These are phyloP conservation scores for Ammopiptanthus mongolicus DNA, from an alignment of 306 rosid genomes.

Conservation along the genomic window DNA sequence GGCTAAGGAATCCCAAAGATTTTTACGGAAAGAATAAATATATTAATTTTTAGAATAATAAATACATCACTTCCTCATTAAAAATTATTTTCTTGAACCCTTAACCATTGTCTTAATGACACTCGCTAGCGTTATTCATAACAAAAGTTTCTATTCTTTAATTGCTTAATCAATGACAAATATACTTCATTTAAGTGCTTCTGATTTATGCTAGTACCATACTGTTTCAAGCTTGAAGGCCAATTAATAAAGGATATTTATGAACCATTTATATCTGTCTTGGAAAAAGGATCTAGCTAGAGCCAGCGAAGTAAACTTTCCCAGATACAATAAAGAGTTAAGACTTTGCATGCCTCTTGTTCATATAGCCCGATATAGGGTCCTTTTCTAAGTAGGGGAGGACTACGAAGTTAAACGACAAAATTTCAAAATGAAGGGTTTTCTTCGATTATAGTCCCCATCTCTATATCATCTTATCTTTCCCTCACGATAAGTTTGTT, in stretches of 20 bases:
- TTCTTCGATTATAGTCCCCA: background rate
- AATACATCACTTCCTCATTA: too few species aligned
- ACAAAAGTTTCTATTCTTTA: too few species aligned
- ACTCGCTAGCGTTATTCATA: too few species aligned
- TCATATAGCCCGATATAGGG: background rate
- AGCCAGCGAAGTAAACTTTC: background rate
- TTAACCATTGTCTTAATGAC: too few species aligned
- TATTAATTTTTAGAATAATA: too few species aligned
- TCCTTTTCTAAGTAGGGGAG: background rate
- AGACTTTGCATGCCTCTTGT: constrained; percentile 5
- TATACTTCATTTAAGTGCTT: too few species aligned
- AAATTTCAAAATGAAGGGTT: background rate
- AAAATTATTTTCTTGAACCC: too few species aligned
- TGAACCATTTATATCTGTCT: background rate
- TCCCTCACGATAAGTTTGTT: constrained; percentile 31
- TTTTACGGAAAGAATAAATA: too few species aligned
- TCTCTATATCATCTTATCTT: background rate
- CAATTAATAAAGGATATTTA: background rate
- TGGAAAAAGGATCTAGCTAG: constrained; percentile 1
- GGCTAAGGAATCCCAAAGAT: too few species aligned
- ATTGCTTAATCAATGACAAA: too few species aligned
- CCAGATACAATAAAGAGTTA: background rate
- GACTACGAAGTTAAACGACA: background rate
- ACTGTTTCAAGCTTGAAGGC: too few species aligned
- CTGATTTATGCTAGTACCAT: too few species aligned